phyloP scores from a whole-genome alignment of 306 rosid species.

The Dryas drummondii region DNA sequence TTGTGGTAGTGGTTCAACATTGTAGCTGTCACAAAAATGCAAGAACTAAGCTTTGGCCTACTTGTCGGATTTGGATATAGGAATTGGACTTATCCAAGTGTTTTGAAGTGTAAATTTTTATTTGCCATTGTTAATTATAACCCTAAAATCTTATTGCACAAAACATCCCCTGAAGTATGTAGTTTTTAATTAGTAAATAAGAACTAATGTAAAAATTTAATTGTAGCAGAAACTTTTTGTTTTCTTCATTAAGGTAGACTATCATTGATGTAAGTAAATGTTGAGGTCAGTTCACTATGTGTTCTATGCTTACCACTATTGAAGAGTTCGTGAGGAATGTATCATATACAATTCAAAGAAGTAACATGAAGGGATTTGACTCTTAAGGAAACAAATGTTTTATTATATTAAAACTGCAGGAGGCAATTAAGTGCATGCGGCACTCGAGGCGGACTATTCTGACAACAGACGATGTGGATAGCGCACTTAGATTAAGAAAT shows the following conservation, averaged over 20 bases:
- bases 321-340: background rate
- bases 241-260: background rate
- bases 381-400: constrained; percentile 6
- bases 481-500: constrained; percentile 81
- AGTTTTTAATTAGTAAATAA: background rate
- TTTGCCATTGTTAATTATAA: background rate
- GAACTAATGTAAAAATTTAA: background rate
- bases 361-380: background rate
- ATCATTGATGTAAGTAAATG: background rate
- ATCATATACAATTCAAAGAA: background rate
- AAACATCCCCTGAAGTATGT: background rate
- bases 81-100: constrained; percentile 3
- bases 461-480: constrained; percentile 71
- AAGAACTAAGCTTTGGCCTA: constrained; percentile 13
- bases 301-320: background rate
- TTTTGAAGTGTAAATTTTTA: background rate
- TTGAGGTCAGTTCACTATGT: background rate
- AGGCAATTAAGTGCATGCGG: constrained; percentile 93
- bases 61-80: background rate
- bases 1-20: background rate
- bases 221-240: background rate
- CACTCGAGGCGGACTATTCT: constrained; percentile 73
- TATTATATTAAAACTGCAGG: constrained; percentile 47
- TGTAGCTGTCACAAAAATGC: background rate
- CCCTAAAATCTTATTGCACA: background rate